Percentiles rank a stretch among this genome's conserved stretches.
phyloP scores from a whole-genome alignment of 805 yeast genomes.

The Phaffomyces opuntiae region DNA sequence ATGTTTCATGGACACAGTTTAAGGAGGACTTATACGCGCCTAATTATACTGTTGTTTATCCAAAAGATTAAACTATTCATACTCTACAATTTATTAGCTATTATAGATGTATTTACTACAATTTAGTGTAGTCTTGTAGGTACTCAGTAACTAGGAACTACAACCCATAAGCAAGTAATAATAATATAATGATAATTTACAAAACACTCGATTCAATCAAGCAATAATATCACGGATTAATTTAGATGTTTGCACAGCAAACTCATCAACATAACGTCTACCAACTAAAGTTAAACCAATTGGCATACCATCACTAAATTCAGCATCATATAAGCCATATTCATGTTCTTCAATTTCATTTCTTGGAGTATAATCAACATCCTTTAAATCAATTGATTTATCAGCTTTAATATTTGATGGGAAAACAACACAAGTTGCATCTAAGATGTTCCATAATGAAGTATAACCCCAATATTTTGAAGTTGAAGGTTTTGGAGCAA shows the following conservation, averaged over 20 bases:
- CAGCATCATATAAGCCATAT: constrained; percentile 28
- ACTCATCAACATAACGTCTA: constrained; percentile 43
- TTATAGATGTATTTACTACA: too few species aligned
- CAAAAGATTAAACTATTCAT: too few species aligned
- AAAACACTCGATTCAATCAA: too few species aligned
- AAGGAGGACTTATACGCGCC: too few species aligned
- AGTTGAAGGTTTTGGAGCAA: constrained; percentile 60
- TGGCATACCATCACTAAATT: constrained; percentile 48
- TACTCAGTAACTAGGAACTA: too few species aligned
- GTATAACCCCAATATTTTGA: constrained; percentile 79
- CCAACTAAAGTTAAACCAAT: constrained; percentile 45
- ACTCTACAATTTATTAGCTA: too few species aligned
- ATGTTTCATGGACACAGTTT: too few species aligned
- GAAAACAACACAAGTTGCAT: constrained; percentile 58
- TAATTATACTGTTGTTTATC: too few species aligned
- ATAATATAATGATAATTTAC: too few species aligned
- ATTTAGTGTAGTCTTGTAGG: too few species aligned
- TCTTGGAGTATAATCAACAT: constrained; percentile 17
- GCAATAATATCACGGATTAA: constrained; percentile 4
- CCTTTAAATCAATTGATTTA: constrained; percentile 40
- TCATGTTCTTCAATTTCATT: constrained; percentile 28
- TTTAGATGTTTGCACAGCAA: constrained; percentile 37
- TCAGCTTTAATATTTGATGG: constrained; percentile 44
- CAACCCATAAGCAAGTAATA: too few species aligned
- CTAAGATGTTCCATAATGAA: constrained; percentile 63